Conservation (phyloP, 257 asterid species). For the Knoxia roxburghii region DNA sequence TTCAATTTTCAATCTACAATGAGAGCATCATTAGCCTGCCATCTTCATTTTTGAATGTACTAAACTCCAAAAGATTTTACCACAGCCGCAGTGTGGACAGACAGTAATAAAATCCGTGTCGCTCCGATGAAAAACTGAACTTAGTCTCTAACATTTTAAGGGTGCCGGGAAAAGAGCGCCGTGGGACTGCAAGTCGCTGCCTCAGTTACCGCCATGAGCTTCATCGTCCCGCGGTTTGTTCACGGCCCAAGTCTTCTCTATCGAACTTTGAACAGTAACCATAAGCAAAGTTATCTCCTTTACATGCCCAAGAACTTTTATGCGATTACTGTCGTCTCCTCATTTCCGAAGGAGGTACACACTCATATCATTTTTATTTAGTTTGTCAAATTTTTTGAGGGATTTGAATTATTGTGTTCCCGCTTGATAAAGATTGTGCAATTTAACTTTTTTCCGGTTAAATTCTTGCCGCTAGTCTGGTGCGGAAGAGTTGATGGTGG, state of each 20-base stretch:
- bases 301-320: conserved; percentile 27
- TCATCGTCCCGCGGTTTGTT: conserved; percentile 18
- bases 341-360: conserved; percentile 35
- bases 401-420: background rate
- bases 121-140: too few species aligned
- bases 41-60: background rate
- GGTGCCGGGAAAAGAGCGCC: too few species aligned
- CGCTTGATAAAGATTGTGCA: background rate
- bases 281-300: conserved; percentile 20
- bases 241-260: conserved; percentile 20
- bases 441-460: background rate
- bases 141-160: too few species aligned
- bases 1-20: too few species aligned
- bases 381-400: background rate
- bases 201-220: conserved; percentile 25
- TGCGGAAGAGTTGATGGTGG: conserved; percentile 56
- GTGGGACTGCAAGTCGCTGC: too few species aligned
- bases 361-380: background rate
- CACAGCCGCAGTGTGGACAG: background rate
- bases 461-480: conserved; percentile 31
- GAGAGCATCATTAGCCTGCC: background rate
- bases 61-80: too few species aligned
- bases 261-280: conserved; percentile 23
- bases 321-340: conserved; percentile 35
- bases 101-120: background rate